Percentiles rank a stretch among this genome's conserved stretches.
These are phyloP conservation scores for Coniochaeta pulveracea DNA, from an alignment of 2,329 filamentous ascomycete genomes.

Conservation along the genomic window DNA sequence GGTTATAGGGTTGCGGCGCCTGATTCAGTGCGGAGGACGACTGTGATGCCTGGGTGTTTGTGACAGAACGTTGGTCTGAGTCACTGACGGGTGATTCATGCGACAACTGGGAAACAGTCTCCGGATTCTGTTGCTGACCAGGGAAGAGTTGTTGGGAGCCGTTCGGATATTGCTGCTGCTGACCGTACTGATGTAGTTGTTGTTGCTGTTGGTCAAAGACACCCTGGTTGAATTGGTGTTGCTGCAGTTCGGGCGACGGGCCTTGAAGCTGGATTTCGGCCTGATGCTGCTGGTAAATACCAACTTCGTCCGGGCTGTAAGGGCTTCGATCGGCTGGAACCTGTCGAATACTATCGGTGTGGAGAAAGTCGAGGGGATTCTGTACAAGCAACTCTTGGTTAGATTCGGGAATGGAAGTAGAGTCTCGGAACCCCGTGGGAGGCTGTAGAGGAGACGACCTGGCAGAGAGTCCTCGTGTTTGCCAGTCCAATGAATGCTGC, in stretches of 20 bases:
- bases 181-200: conserved; percentile 15
- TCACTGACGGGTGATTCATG: conserved; percentile 47
- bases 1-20: conserved; percentile 15
- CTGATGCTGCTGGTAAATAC: conserved; percentile 28
- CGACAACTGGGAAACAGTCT: conserved; percentile 51
- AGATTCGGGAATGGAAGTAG: conserved; percentile 23
- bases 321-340: conserved; percentile 31
- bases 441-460: conserved; percentile 34
- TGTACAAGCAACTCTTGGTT: conserved; percentile 27
- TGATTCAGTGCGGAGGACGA: conserved; percentile 30
- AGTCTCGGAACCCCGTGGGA: conserved; percentile 23
- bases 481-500: conserved; percentile 22
- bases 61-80: conserved; percentile 27
- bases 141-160: conserved; percentile 22
- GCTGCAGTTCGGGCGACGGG: conserved; percentile 25
- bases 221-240: conserved; percentile 25
- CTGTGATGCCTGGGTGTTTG: conserved; percentile 29
- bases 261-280: conserved; percentile 20
- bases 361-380: conserved; percentile 25
- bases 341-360: conserved; percentile 27
- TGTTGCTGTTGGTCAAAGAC: conserved; percentile 26
- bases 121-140: conserved; percentile 37
- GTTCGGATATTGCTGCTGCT: conserved; percentile 20
- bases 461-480: conserved; percentile 15
- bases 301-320: conserved; percentile 31